Evolutionary conservation across 208 protist genomes (phyloP), one percentile per base, ranked within the genome.

Genomic region (Leishmania mexicana): DNA sequence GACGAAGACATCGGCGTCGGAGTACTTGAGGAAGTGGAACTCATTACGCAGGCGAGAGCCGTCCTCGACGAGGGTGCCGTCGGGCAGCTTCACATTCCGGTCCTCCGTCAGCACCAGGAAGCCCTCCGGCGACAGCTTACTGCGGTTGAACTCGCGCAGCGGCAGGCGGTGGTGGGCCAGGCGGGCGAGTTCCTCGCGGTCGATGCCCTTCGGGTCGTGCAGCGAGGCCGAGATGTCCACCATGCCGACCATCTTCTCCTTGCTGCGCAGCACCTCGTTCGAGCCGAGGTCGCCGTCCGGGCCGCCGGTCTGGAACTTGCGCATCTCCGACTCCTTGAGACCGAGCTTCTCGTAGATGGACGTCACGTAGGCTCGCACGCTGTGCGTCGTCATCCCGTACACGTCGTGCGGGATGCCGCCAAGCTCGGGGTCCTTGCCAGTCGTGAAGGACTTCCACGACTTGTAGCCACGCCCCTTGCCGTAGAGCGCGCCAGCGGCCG

Each of bases 401-500:
- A 88, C 87, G 85, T 98, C 97, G 83, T 99, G 98, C 47, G 98
- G 98, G 85, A 99, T 99, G 83, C 98, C 98, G 83, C 98, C 98
- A 38, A 97, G 80, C 11, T 86, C 88, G 49, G 94, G 78, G 73
- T 96, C 89, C 88, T 99, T 99, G 80, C 98, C 98, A 47, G 98
- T 99, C 67, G 98, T 99, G 83, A 99, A 99, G 75, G 96, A 97
- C 87, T 99, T 99, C 98, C 98, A 99, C 68, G 93, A 95, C 15
- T 78, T 76, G 85, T 95, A 98, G 58, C 94, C 95, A 64, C 96
- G 91, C 21, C 87, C 72, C 85, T 96, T 98, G 83, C 95, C 94
- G 89, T 93, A 88, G 51, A 96, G 79, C 28, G 93, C 90, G 57
- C 92, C 94, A 10, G 87, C 90, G 28, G 89, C 88, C 6, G 91